Evolutionary conservation across 2,329 filamentous ascomycete species (phyloP), one percentile per base, ranked within the genome.

Genomic region (Exserohilum rostratum): DNA sequence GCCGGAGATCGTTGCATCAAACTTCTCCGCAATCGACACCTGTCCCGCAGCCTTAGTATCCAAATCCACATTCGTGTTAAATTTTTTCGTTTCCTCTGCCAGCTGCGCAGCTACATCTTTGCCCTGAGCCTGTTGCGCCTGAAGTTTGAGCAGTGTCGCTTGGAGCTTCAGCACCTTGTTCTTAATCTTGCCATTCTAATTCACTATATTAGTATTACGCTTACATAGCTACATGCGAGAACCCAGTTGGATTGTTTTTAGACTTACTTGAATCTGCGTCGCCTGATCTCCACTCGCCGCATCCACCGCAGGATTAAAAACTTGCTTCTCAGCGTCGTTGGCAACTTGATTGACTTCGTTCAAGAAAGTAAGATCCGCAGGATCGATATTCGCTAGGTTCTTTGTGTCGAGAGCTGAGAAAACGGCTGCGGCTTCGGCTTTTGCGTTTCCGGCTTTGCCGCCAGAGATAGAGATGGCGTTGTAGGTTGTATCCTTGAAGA

Each of bases 161-260:
- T 80, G 77, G 44, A 85, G 73, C 76, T 85, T 86, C 47, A 85
- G 71, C 20, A 86, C 82, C 76, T 85, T 85, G 76, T 85, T 85
- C 78, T 85, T 84, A 65, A 79, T 85, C 75, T 85, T 85, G 63
- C 83, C 83, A 46, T 77, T 77, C 72, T 82, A 15, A 4, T 11
- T 2, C 2, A 75, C 10, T n/a, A 4, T 3, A n/a, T n/a, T n/a
- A n/a, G n/a, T n/a, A n/a, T n/a, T n/a, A n/a, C n/a, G n/a, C n/a
- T n/a, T n/a, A n/a, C n/a, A n/a, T n/a, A n/a, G n/a, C n/a, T n/a
- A n/a, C n/a, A n/a, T n/a, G n/a, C n/a, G n/a, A n/a, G n/a, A n/a
- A n/a, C n/a, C n/a, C n/a, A n/a, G n/a, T n/a, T n/a, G n/a, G n/a
- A n/a, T n/a, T n/a, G n/a, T n/a, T n/a, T n/a, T n/a, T n/a, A n/a